These are phyloP conservation scores for Nannizzia gypsea DNA, from an alignment of 2,329 filamentous ascomycete genomes.

Conservation along the genomic window DNA sequence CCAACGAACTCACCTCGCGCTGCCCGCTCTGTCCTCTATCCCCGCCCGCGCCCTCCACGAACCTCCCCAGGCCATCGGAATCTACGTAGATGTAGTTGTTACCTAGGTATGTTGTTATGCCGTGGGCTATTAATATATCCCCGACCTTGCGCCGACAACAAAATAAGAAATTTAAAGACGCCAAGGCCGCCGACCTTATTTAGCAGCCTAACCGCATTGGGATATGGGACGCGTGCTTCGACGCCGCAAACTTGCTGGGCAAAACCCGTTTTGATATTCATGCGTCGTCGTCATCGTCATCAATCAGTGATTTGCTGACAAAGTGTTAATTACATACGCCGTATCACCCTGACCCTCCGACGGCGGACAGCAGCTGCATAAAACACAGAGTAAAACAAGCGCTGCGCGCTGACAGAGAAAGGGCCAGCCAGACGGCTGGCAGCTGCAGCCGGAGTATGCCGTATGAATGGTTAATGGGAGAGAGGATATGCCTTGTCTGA, in stretches of 20 bases:
- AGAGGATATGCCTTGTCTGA: background rate
- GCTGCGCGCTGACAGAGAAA: background rate
- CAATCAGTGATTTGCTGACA: background rate
- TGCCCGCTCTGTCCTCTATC: background rate
- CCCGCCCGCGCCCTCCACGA: background rate
- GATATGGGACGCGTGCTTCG: background rate
- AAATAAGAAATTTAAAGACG: conserved; percentile 2
- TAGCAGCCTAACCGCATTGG: background rate
- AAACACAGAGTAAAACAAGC: background rate
- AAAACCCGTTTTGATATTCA: background rate
- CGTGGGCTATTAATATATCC: background rate
- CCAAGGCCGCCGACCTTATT: conserved; percentile 5
- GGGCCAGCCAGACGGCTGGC: background rate
- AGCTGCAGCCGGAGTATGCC: background rate
- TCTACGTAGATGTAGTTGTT: background rate
- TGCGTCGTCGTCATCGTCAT: too few relatives aligned
- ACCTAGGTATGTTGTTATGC: too few relatives aligned
- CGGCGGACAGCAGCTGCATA: background rate
- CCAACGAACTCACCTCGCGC: background rate
- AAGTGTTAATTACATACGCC: background rate
- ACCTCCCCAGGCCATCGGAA: too few relatives aligned
- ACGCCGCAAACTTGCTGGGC: background rate
- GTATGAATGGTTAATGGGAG: background rate
- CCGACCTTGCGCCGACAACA: background rate
- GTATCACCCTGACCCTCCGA: background rate